phyloP scores from a whole-genome alignment of 1,284 basidiomycete species.

The Sparassis latifolia region DNA sequence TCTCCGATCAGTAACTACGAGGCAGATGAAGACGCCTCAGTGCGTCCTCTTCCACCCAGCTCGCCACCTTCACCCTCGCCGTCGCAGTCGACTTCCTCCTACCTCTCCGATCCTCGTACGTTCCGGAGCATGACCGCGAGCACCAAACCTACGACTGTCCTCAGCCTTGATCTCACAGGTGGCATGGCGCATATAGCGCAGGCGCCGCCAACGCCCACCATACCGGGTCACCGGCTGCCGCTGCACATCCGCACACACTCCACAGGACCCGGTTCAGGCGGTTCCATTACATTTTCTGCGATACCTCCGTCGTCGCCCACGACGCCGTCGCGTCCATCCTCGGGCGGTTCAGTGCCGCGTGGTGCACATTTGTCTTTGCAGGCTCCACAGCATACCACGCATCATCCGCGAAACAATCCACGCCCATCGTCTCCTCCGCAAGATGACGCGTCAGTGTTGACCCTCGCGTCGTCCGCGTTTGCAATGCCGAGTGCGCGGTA shows the following conservation, averaged over 20 bases:
- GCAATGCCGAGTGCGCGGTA: slow-evolving; percentile 52
- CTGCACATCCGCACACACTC: slow-evolving; percentile 56
- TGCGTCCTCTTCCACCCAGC: slow-evolving; percentile 82
- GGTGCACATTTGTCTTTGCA: slow-evolving; percentile 38
- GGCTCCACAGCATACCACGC: slow-evolving; percentile 82
- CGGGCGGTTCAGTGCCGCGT: slow-evolving; percentile 22
- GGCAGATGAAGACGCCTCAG: slow-evolving; percentile 86
- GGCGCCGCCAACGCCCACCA: slow-evolving; percentile 55
- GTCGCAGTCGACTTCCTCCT: slow-evolving; percentile 72
- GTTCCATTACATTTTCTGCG: slow-evolving; percentile 65
- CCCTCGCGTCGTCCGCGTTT: slow-evolving; percentile 89
- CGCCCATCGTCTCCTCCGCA: slow-evolving; percentile 83
- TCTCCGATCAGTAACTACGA: slow-evolving; percentile 66
- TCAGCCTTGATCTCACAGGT: slow-evolving; percentile 79
- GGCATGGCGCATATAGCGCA: slow-evolving; percentile 91
- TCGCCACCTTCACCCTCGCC: slow-evolving; percentile 79
- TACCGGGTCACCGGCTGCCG: slow-evolving; percentile 42
- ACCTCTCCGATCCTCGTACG: slow-evolving; percentile 72
- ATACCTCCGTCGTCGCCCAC: slow-evolving; percentile 44
- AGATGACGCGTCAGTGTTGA: slow-evolving; percentile 89
- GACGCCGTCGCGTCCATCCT: slow-evolving; percentile 40
- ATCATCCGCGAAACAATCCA: slow-evolving; percentile 94
- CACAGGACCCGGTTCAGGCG: slow-evolving; percentile 42
- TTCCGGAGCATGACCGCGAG: slow-evolving; percentile 80
- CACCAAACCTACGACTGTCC: slow-evolving; percentile 91